Conservation (phyloP, 2,329 filamentous ascomycete genomes). For the Byssothecium circinans region DNA sequence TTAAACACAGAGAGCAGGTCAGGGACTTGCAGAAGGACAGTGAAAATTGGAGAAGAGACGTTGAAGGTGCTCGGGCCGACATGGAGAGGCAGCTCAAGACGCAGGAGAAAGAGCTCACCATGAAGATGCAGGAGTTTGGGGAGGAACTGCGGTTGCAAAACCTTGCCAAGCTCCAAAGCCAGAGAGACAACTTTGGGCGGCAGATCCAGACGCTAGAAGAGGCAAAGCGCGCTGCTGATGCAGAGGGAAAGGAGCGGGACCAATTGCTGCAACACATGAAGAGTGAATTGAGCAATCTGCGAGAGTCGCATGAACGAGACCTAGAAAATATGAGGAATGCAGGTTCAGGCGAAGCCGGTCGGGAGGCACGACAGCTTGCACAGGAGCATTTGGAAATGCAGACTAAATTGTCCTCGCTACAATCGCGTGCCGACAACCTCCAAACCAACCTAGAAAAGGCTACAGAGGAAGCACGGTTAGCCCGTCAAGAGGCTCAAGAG, state of each 20-base stretch:
- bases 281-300: constrained; percentile 18
- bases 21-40: constrained; percentile 18
- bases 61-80: constrained; percentile 9
- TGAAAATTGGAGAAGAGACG: constrained; percentile 15
- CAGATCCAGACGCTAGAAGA: constrained; percentile 20
- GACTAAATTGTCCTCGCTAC: constrained; percentile 26
- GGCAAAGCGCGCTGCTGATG: constrained; percentile 17
- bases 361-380: constrained; percentile 4
- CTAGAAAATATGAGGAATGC: constrained; percentile 9
- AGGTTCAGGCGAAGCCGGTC: constrained; percentile 1
- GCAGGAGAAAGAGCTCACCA: constrained; percentile 23
- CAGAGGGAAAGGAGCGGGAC: constrained; percentile 14
- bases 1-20: constrained; percentile 33
- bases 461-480: constrained; percentile 25
- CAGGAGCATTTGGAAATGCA: constrained; percentile 17
- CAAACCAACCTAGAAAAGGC: constrained; percentile 30
- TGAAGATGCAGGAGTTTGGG: constrained; percentile 29
- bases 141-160: constrained; percentile 32
- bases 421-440: constrained; percentile 27
- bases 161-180: constrained; percentile 27
- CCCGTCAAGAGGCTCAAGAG: constrained; percentile 26
- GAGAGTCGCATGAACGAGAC: constrained; percentile 14
- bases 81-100: constrained; percentile 17
- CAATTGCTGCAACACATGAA: constrained; percentile 17
- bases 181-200: constrained; percentile 27